Base-by-base conservation (phyloP, 192 early-diverging fungal genomes). In the Spizellomyces sp. region DNA sequence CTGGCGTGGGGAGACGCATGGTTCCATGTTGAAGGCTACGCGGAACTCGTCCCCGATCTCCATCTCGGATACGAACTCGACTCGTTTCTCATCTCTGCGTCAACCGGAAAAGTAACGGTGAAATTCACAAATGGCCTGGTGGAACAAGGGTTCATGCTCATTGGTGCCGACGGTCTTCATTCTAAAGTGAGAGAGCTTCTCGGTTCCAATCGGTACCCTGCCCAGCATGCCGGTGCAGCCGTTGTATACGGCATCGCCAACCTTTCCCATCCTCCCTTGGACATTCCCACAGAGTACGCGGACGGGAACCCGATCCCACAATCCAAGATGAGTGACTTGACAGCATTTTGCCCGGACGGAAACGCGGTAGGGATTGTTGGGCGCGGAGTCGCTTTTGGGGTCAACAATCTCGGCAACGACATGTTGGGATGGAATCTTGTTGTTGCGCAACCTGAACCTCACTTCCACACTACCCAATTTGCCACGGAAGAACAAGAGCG, bases 361-460 rank as follows among this genome's bases (percentile, higher is more conserved):
- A 64, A 74, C n/a, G 52, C 74, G 8, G 58, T 77, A 9, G 75
- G 81, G 6, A 43, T 78, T 27, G 64, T 79, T 44, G 82, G 76
- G 8, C 59, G 74, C 27, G 80, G 74, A 5, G 54, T 72, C n/a
- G 75, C 80, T 21, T 80, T 84, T 69, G 84, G 84, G 2, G 58
- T 78, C 45, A 72, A 73, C 43, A 81, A 86, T 67, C 45, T 86
- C 36, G 84, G 84, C 7, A 86, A 86, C 73, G 79, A 73, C 36
- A 80, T 80, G 56, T 52, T 86, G 48, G 81, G 80, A 1, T 86
- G 84, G 84, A 77, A 78, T 22, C 57, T 86, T 9, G 69, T 84
- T 43, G 77, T 77, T 15, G 58, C 76, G n/a, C 82, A 86, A 69
- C 46, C 70, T 5, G 75, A 76, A 41, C 79, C 76, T 17, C 66